A percentile compares a stretch with the other conserved stretches of the same genome.
phyloP scores from a whole-genome alignment of 164 flowering plant species.

The Nymphaea thermarum region DNA sequence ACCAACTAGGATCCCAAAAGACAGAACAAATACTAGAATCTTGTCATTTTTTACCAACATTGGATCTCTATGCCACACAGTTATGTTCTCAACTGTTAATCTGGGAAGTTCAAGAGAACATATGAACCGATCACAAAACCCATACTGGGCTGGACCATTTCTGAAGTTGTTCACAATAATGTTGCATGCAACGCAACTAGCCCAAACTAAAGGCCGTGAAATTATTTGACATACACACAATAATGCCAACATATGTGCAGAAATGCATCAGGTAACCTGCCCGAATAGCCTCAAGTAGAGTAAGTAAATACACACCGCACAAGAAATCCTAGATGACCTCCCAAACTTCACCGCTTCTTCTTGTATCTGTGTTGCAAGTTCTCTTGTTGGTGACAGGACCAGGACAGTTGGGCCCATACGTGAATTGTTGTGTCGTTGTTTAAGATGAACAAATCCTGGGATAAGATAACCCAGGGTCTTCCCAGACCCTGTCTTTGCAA shows the following conservation, averaged over 20 bases:
- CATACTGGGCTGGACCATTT: too few relatives aligned
- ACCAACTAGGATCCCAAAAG: too few relatives aligned
- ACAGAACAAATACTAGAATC: too few relatives aligned
- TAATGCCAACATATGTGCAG: neutral
- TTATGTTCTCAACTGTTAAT: too few relatives aligned
- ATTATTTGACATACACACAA: too few relatives aligned
- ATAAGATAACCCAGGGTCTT: conserved; percentile 82
- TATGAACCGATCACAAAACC: too few relatives aligned
- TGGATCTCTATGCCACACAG: too few relatives aligned
- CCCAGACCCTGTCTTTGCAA: conserved; percentile 98
- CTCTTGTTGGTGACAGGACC: conserved; percentile 89
- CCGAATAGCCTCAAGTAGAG: neutral
- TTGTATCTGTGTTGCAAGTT: conserved; percentile 87
- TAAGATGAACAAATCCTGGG: conserved; percentile 78
- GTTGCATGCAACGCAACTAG: too few relatives aligned
- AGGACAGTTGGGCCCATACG: conserved; percentile 75
- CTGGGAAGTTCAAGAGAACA: too few relatives aligned
- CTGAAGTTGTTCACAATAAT: too few relatives aligned
- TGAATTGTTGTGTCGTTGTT: conserved; percentile 36
- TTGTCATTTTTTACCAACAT: too few relatives aligned
- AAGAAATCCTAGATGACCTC: conserved; percentile 65
- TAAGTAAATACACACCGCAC: conserved; percentile 39
- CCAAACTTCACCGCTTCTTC: conserved; percentile 86
- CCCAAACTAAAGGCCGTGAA: too few relatives aligned
- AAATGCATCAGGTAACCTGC: neutral